phyloP scores from a whole-genome alignment of 73 alveolate genomes.

The Paramecium primaurelia region DNA sequence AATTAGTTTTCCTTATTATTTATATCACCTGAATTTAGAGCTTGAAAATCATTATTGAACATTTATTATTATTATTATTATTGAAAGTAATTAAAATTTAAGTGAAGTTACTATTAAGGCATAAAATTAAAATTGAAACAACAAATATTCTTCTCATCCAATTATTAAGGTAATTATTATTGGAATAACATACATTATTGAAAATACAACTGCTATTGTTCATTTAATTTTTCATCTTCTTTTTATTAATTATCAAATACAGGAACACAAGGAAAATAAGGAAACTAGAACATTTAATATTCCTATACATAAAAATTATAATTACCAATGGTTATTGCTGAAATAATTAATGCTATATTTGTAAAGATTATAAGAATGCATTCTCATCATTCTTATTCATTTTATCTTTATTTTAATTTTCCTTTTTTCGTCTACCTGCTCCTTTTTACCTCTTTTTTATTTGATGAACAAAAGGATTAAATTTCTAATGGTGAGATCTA shows the following conservation, averaged over 20 bases:
- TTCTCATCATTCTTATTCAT: neutral
- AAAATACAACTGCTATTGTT: neutral
- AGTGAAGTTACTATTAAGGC: neutral
- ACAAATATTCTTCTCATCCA: neutral
- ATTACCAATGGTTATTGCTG: neutral
- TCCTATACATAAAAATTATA: neutral
- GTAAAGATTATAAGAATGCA: neutral
- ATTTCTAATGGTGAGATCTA: constrained; percentile 32
- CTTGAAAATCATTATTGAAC: neutral
- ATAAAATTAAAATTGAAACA: neutral
- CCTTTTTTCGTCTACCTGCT: constrained; percentile 33
- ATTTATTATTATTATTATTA: neutral
- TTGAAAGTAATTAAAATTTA: neutral
- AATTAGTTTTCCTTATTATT: neutral
- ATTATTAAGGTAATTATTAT: neutral
- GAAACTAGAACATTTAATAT: neutral
- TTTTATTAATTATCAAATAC: neutral
- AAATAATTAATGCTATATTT: neutral
- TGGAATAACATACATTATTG: neutral
- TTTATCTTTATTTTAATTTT: neutral
- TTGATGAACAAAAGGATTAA: constrained; percentile 17
- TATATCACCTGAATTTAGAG: neutral
- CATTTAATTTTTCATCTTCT: neutral
- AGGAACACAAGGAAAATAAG: neutral
- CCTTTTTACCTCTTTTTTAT: constrained; percentile 30